Evolutionary conservation across 2,329 filamentous ascomycete genomes (phyloP).

Genomic region (Sclerotinia nivalis): DNA sequence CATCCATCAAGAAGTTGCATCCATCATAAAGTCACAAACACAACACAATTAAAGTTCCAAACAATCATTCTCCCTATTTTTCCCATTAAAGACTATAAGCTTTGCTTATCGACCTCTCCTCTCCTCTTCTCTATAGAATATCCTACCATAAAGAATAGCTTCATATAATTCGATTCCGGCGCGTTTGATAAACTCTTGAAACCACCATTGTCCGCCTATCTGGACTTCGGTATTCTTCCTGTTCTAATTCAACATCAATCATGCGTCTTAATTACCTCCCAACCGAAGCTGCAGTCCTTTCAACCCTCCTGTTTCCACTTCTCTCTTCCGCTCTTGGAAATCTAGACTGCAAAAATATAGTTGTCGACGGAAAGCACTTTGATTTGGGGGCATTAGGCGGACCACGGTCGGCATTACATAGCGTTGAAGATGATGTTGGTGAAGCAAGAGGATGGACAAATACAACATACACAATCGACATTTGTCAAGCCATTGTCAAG

Average conservation of each 20-base stretch:
- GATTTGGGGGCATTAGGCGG: conserved; percentile 65
- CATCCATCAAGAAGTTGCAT: background rate
- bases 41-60: background rate
- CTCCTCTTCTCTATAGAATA: background rate
- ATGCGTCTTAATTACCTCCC: conserved; percentile 36
- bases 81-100: background rate
- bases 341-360: conserved; percentile 63
- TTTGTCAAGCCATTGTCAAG: conserved; percentile 67
- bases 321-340: conserved; percentile 44
- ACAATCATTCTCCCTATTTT: background rate
- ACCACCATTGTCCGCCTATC: background rate
- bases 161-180: background rate
- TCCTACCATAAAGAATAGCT: background rate
- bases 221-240: background rate
- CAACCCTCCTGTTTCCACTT: conserved; percentile 37
- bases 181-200: background rate
- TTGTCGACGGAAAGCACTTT: conserved; percentile 60
- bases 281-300: conserved; percentile 36
- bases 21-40: background rate
- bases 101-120: background rate
- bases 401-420: conserved; percentile 67
- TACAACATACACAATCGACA: conserved; percentile 78
- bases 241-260: conserved; percentile 1
- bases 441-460: conserved; percentile 59
- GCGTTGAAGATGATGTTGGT: conserved; percentile 46